These are phyloP conservation scores for Russula lepida DNA, from an alignment of 768 basidiomycete species.

Conservation along the genomic window DNA sequence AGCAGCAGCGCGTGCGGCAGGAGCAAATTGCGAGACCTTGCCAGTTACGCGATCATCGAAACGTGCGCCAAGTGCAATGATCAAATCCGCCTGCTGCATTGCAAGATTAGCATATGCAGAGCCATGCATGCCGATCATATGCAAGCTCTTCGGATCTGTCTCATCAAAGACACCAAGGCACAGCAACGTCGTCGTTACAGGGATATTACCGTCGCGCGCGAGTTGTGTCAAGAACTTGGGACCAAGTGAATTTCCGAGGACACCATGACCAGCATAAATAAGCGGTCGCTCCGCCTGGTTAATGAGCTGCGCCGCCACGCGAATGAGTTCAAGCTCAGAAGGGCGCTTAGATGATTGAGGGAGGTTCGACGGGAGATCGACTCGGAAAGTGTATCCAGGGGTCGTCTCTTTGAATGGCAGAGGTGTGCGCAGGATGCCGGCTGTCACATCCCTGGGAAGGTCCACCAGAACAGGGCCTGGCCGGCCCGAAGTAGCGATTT, in stretches of 20 bases:
- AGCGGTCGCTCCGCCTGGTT: conserved; percentile 86
- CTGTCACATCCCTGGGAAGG: conserved; percentile 97
- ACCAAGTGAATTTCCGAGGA: conserved; percentile 74
- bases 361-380: conserved; percentile 71
- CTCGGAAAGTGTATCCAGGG: conserved; percentile 64
- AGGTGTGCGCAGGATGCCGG: conserved; percentile 77
- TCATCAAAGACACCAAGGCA: conserved; percentile 96
- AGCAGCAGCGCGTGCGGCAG: conserved; percentile 82
- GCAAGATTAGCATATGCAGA: conserved; percentile 95
- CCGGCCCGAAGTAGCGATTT: conserved; percentile 94
- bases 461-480: conserved; percentile 98
- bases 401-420: conserved; percentile 82
- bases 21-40: conserved; percentile 82
- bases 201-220: conserved; percentile 81
- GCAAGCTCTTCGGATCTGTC: conserved; percentile 71
- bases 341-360: conserved; percentile 40
- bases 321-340: conserved; percentile 54
- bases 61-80: conserved; percentile 92
- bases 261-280: conserved; percentile 89
- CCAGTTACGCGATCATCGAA: conserved; percentile 99
- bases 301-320: conserved; percentile 82
- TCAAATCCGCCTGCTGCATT: conserved; percentile 95
- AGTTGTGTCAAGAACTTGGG: conserved; percentile 76
- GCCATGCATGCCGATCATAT: conserved; percentile 99
- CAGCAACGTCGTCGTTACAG: conserved; percentile 93